A percentile compares a stretch with the other conserved stretches of the same genome.
Evolutionary conservation across 441 rosid genomes (phyloP).

Genomic region (Erysimum cheiri): DNA sequence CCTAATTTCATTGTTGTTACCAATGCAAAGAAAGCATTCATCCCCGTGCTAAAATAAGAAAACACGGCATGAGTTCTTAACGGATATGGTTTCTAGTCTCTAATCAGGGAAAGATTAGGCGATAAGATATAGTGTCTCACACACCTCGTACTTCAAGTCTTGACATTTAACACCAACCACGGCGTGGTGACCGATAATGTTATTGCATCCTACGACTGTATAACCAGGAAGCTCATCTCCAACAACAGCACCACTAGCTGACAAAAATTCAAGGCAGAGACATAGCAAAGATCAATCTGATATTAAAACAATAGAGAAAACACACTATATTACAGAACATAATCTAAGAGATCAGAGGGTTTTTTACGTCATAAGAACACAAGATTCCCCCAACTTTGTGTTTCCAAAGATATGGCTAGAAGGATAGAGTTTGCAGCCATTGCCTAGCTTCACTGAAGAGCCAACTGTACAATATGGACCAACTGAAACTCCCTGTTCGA

Average conservation of each 20-base stretch:
- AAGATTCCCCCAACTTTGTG: slow-evolving; percentile 69
- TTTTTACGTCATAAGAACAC: slow-evolving; percentile 86
- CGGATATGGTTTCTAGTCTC: slow-evolving; percentile 3
- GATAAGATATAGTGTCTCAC: slow-evolving; percentile 11
- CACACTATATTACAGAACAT: background rate
- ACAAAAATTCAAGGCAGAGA: slow-evolving; percentile 46
- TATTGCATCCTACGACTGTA: slow-evolving; percentile 70
- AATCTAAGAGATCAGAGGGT: background rate
- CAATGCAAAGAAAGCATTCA: slow-evolving; percentile 79
- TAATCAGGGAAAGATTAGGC: background rate
- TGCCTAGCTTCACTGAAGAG: slow-evolving; percentile 74
- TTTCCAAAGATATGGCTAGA: slow-evolving; percentile 84
- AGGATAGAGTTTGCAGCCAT: slow-evolving; percentile 74
- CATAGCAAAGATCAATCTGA: slow-evolving; percentile 21
- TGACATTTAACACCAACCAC: slow-evolving; percentile 93
- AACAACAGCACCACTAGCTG: slow-evolving; percentile 91
- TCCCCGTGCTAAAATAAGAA: slow-evolving; percentile 62
- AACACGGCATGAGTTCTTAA: slow-evolving; percentile 16
- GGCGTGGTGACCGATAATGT: slow-evolving; percentile 81
- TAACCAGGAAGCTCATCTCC: slow-evolving; percentile 87
- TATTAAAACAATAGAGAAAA: background rate
- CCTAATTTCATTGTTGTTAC: slow-evolving; percentile 88
- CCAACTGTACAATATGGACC: slow-evolving; percentile 91
- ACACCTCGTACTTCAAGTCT: slow-evolving; percentile 88
- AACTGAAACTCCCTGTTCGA: slow-evolving; percentile 69